Base-by-base conservation (phyloP, 139 green algal species). In the Penium margaritaceum region DNA sequence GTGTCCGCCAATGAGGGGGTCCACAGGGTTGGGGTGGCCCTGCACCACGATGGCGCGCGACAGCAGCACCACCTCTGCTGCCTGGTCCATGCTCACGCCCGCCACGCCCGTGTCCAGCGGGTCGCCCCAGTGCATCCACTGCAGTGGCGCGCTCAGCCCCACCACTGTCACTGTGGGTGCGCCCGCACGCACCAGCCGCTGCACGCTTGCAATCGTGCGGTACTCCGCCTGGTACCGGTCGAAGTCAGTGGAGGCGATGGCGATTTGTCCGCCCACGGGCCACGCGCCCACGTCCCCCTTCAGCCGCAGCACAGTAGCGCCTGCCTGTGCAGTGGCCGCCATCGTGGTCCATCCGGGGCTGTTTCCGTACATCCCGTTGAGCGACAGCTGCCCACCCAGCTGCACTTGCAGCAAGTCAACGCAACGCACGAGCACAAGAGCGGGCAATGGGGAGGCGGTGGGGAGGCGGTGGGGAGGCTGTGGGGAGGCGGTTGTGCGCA, bases 231-330 rank as follows among this genome's bases (percentile, higher is more conserved):
- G 62, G n/a, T 74, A 51, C 19, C 32, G 32, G 54, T 79, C 65
- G 39, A 53, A 79, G 32, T 79, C 72, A 6, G 62, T 79, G n/a
- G 72, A 74, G 29, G 72, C 72, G 43, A 79, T 74, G 12, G 63
- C 72, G 15, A 79, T 75, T 37, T 46, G 24, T 5, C 63, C 63
- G 47, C 72, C 72, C n/a, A 79, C 54, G 32, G 62, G 72, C 72
- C 72, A 79, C 29, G 27, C 27, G 24, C 30, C 29, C 19, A 79
- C n/a, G 38, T 74, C 62, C 7, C 33, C 63, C 15, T 67, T 32
- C 62, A 77, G 34, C 2, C 15, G 21, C 9, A 77, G 38, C 17
- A 17, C 39, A 14, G 38, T 71, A 7, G 70, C 57, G 19, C 58
- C 58, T 6, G 27, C 36, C 9, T 2, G 33, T n/a, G 70, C 70